Conservation (phyloP, 1,139 yeast species). For the Lodderomyces beijingensis region DNA sequence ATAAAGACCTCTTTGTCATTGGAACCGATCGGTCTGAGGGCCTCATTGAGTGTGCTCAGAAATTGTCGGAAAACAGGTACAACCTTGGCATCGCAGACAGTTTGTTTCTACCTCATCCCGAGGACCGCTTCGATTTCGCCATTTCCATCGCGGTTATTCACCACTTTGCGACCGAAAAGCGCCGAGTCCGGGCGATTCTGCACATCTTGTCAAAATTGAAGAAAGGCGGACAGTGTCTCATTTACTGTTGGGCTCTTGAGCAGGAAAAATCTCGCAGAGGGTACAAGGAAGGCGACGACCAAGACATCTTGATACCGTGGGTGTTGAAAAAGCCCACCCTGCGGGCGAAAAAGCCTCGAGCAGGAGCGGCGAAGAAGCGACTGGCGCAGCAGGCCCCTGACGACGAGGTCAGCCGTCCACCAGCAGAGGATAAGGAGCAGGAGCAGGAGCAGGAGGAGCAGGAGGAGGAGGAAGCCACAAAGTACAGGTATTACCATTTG, state of each 20-base stretch:
- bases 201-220: slow-evolving; percentile 61
- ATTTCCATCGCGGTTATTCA: slow-evolving; percentile 95
- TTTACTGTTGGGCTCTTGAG: slow-evolving; percentile 96
- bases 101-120: slow-evolving; percentile 61
- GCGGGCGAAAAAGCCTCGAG: slow-evolving; percentile 21
- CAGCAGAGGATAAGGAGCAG: slow-evolving; percentile 10
- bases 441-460: slow-evolving; percentile 12
- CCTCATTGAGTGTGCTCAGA: slow-evolving; percentile 65
- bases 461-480: slow-evolving; percentile 38
- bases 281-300: slow-evolving; percentile 84
- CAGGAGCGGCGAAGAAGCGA: slow-evolving; percentile 10
- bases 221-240: slow-evolving; percentile 62
- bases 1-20: slow-evolving; percentile 59
- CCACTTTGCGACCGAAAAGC: slow-evolving; percentile 81
- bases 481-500: slow-evolving; percentile 83
- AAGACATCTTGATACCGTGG: slow-evolving; percentile 96
- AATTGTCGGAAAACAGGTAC: slow-evolving; percentile 32
- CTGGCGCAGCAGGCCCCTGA: slow-evolving; percentile 5
- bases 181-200: slow-evolving; percentile 70
- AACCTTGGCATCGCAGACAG: slow-evolving; percentile 72
- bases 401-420: slow-evolving; percentile 9
- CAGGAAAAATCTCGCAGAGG: slow-evolving; percentile 85
- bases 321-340: slow-evolving; percentile 50
- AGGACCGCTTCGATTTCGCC: slow-evolving; percentile 72
- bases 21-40: slow-evolving; percentile 88